Evolutionary conservation across 139 green algal genomes (phyloP).

Genomic region (Coccomyxa sp.): DNA sequence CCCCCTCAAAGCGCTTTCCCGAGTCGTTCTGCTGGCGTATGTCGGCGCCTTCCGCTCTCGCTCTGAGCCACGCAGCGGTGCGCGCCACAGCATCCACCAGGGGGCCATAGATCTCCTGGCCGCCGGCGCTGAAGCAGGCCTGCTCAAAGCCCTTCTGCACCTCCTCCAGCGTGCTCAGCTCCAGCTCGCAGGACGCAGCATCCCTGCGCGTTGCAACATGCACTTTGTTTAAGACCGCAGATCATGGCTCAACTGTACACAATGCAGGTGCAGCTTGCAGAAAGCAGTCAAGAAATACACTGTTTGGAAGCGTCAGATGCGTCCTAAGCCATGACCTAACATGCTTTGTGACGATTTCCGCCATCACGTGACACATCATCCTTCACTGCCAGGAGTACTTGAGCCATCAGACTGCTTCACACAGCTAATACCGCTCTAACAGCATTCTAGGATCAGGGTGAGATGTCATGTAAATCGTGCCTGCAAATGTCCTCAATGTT

Average conservation of each 20-base stretch:
- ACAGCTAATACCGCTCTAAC: too few relatives aligned
- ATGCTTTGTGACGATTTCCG: not conserved
- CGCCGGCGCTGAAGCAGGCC: not conserved
- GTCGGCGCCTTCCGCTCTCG: not conserved
- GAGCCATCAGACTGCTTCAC: too few relatives aligned
- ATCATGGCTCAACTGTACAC: too few relatives aligned
- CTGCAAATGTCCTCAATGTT: constrained; percentile 90
- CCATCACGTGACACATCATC: too few relatives aligned
- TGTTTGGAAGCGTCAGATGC: too few relatives aligned
- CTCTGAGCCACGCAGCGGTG: not conserved
- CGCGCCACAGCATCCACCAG: constrained; percentile 13
- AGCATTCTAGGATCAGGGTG: too few relatives aligned
- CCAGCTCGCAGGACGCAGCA: constrained; percentile 50
- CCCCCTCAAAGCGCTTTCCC: constrained; percentile 8
- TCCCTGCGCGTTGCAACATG: too few relatives aligned
- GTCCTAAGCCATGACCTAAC: too few relatives aligned
- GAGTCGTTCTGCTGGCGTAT: not conserved
- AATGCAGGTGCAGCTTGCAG: too few relatives aligned
- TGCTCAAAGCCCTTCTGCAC: constrained; percentile 22
- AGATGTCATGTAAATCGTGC: constrained; percentile 3
- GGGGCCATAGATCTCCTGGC: constrained; percentile 43
- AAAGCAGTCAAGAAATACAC: too few relatives aligned
- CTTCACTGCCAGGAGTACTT: not conserved
- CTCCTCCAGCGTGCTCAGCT: constrained; percentile 46
- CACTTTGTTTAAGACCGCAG: too few relatives aligned